Conservation (phyloP, 352 stramenopile genomes). For the Pythium graminicola region DNA sequence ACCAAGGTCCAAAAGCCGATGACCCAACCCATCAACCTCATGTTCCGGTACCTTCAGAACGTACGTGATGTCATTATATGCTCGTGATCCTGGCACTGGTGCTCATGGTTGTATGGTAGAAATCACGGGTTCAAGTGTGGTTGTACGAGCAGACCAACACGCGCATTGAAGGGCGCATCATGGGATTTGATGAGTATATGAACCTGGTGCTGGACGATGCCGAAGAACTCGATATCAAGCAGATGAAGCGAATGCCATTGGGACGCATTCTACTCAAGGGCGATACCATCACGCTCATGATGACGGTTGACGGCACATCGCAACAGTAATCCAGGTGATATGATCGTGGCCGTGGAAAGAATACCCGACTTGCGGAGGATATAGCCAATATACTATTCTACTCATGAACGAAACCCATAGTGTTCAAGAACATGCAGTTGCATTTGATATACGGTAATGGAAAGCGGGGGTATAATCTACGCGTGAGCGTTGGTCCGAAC, state of each 20-base stretch:
- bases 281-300: constrained; percentile 99
- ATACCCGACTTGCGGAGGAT: too few relatives aligned
- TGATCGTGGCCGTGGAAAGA: too few relatives aligned
- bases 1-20: constrained; percentile 98
- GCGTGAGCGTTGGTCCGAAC: constrained; percentile 4
- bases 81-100: background rate
- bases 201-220: constrained; percentile 99
- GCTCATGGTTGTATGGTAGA: constrained; percentile 35
- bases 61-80: constrained; percentile 49
- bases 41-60: constrained; percentile 98
- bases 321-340: too few relatives aligned
- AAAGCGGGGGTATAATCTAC: constrained; percentile 8
- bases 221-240: constrained; percentile 95
- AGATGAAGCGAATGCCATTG: constrained; percentile 89
- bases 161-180: constrained; percentile 98
- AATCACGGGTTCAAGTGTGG: constrained; percentile 98
- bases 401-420: background rate
- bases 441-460: constrained; percentile 12
- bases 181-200: constrained; percentile 99
- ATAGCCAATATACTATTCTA: background rate
- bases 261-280: constrained; percentile 99
- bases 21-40: constrained; percentile 99
- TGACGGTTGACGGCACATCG: constrained; percentile 62
- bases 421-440: constrained; percentile 4
- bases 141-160: constrained; percentile 99